Base-by-base conservation (phyloP, 108 stramenopile genomes). In the Skeletonema tropicum region DNA sequence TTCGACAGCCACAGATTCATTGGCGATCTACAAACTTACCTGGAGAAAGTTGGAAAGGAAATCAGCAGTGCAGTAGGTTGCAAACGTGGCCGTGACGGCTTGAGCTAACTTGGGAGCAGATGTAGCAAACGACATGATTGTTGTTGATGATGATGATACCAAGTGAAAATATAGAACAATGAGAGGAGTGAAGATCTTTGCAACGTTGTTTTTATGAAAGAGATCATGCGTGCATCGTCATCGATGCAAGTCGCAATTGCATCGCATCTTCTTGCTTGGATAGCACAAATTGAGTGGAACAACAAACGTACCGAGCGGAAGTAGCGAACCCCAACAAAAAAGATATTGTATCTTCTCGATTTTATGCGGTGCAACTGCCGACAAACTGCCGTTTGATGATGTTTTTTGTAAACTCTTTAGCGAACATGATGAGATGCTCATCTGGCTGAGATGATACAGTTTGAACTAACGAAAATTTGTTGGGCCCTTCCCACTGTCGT, bases 1-100 rank as follows among this genome's bases (percentile, higher is more conserved):
- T n/a, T n/a, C n/a, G n/a, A n/a, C n/a, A n/a, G n/a, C n/a, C n/a
- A n/a, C n/a, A n/a, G n/a, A n/a, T n/a, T n/a, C n/a, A 39, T 39
- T 45, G 15, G 1, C 52, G 23, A 55, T 79, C 60, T 86, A 75
- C 52, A 13, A 11, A 52, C 65, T 57, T 5, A 66, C 65, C 59
- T 87, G 86, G 32, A 87, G 52, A 38, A 87, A 87, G 57, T 87
- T 87, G 55, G 77, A 79, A 6, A 85, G 49, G 42, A 79, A 85
- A 71, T 87, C 86, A 2, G 86, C 83, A 13, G 66, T 48, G 39
- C 62, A 67, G 39, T 87, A 87, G 2, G 86, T 87, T 19, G 29
- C 83, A 62, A 87, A 87, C 2, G 86, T 87, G 19, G 52, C 52
- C 23, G 52, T 25, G 52, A 55, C 52, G 23, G 52, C 52, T 23